Base-by-base conservation (phyloP, 345 rosid species). In the Durio zibethinus region DNA sequence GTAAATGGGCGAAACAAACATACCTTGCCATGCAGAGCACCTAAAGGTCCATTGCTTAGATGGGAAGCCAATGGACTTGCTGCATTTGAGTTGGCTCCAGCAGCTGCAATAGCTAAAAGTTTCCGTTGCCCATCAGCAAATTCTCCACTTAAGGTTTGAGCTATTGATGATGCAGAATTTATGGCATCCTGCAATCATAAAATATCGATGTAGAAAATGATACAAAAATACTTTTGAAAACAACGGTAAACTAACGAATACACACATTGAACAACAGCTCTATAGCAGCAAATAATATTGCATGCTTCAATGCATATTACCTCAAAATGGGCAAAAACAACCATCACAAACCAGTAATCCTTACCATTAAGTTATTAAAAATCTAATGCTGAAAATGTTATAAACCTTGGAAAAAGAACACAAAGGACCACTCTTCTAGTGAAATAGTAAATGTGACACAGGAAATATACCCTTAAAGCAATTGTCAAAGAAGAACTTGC, bases 111-210 rank as follows among this genome's bases (percentile, higher is more conserved):
- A 75, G 93, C 89, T 77, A 93, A 77, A 42, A 89, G 81, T 87
- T 91, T 92, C 36, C 93, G 79, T 75, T 91, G 97, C 64, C 81
- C 88, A 80, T 93, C 99, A 59, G 92, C 94, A 82, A 91, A 59
- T 78, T 96, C 99, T 75, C 93, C 93, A 45, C 87, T 89, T 77
- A 92, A 81, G 56, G 91, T 86, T 82, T 83, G 90, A 74, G 92
- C 78, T 75, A 91, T 77, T 40, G 97, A 81, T 7, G 94, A 92
- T 0, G 91, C 90, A 65, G 99, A 88, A 78, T 83, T 91, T 63
- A 93, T 83, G 40, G 91, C 81, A 64, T 93, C 99, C 99, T 96
- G 90, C 80, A 85, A 81, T 74, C 52, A 36, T 27, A 18, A 31
- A 76, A 74, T 73, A 4, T 16, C 20, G 21, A 7, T n/a, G 3